phyloP scores from a whole-genome alignment of 495 filamentous ascomycete genomes.

The Gamarada debralockiae region DNA sequence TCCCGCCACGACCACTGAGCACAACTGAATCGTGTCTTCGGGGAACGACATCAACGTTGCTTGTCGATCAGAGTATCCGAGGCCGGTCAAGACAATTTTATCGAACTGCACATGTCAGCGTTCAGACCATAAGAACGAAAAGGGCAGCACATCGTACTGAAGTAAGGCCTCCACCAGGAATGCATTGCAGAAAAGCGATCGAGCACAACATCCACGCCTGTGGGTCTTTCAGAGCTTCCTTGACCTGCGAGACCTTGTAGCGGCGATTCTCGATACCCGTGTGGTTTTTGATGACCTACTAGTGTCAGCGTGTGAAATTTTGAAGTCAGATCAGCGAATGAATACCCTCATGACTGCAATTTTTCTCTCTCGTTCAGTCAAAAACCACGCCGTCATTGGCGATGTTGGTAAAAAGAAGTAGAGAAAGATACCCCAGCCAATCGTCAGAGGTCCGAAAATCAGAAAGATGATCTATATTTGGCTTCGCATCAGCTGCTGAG shows the following conservation, averaged over 20 bases:
- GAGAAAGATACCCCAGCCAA: constrained; percentile 56
- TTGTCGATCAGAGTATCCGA: constrained; percentile 1
- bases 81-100: constrained; percentile 2
- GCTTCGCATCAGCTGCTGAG: neutral
- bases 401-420: constrained; percentile 62
- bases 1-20: neutral
- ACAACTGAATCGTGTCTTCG: constrained; percentile 2
- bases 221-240: constrained; percentile 53
- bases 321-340: constrained; percentile 30
- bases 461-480: constrained; percentile 49
- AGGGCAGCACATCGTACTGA: neutral
- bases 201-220: constrained; percentile 44
- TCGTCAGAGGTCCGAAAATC: constrained; percentile 58
- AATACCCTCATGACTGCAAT: constrained; percentile 61
- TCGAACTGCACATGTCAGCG: constrained; percentile 1
- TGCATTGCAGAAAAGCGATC: constrained; percentile 9
- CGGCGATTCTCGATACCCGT: constrained; percentile 68
- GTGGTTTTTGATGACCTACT: constrained; percentile 41
- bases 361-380: constrained; percentile 54
- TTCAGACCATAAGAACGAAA: neutral
- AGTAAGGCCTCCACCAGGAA: constrained; percentile 4
- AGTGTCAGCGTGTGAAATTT: neutral
- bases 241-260: constrained; percentile 60
- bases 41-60: constrained; percentile 1
- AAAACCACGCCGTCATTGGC: constrained; percentile 57